Evolutionary conservation across 164 flowering plant species (phyloP).

Genomic region (Magnolia kwangsiensis): DNA sequence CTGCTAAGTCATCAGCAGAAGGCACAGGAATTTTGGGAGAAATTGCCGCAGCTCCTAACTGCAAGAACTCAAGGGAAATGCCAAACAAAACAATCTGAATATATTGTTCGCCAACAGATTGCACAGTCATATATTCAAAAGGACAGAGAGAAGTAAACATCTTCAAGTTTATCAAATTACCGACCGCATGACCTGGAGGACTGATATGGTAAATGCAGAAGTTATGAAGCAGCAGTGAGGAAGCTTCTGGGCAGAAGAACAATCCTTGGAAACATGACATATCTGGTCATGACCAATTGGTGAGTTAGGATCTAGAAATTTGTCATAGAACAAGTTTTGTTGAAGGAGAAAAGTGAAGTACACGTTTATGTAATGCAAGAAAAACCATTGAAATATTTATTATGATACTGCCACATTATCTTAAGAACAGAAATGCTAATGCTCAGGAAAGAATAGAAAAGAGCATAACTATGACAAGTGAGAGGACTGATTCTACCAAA

Average conservation of each 20-base stretch:
- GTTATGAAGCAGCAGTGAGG: conserved; percentile 77
- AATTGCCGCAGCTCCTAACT: conserved; percentile 65
- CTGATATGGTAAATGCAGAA: conserved; percentile 85
- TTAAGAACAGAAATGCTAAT: not conserved
- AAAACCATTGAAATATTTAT: no score
- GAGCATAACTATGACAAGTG: not conserved
- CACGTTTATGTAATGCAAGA: no score
- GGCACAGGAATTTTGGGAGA: conserved; percentile 43
- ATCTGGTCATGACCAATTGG: conserved; percentile 41
- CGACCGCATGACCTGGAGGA: conserved; percentile 92
- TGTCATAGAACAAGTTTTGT: not conserved
- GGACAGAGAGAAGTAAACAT: not conserved
- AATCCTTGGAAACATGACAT: conserved; percentile 88
- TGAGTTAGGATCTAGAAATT: not conserved
- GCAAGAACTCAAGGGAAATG: conserved; percentile 41
- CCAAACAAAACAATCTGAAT: conserved; percentile 17
- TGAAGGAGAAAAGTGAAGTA: no score
- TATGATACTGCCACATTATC: not conserved
- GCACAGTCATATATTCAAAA: not conserved
- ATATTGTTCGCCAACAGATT: not conserved
- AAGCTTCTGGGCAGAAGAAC: conserved; percentile 84
- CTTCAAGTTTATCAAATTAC: conserved; percentile 22
- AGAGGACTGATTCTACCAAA: not conserved
- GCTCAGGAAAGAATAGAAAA: not conserved
- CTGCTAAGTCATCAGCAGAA: conserved; percentile 61